Conservation (phyloP, 495 filamentous ascomycete species). For the Neurospora sp. region DNA sequence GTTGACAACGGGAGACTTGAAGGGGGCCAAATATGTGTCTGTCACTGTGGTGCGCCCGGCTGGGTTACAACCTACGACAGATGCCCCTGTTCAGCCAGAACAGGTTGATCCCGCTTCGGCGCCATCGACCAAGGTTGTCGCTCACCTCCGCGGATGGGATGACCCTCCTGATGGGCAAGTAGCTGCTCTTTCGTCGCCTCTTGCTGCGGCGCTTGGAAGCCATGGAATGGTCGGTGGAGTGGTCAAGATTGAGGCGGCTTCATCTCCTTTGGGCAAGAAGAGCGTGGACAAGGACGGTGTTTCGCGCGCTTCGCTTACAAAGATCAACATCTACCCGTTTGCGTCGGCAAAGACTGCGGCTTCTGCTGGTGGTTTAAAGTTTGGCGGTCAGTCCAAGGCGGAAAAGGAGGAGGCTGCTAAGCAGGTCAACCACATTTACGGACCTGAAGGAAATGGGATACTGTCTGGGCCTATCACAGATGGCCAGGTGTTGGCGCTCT, state of each 20-base stretch:
- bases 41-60: slow-evolving; percentile 74
- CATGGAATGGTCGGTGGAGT: slow-evolving; percentile 76
- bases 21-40: slow-evolving; percentile 59
- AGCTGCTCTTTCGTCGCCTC: slow-evolving; percentile 60
- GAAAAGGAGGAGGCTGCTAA: slow-evolving; percentile 59
- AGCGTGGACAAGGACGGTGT: slow-evolving; percentile 19
- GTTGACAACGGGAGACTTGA: slow-evolving; percentile 55
- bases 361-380: slow-evolving; percentile 63
- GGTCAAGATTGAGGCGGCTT: slow-evolving; percentile 63
- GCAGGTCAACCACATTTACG: slow-evolving; percentile 46
- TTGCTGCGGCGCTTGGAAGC: slow-evolving; percentile 62
- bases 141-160: slow-evolving; percentile 66
- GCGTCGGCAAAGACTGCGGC: slow-evolving; percentile 40
- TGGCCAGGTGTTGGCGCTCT: slow-evolving; percentile 59
- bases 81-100: slow-evolving; percentile 60
- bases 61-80: slow-evolving; percentile 61
- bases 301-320: slow-evolving; percentile 24
- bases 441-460: slow-evolving; percentile 46
- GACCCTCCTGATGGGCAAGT: slow-evolving; percentile 76
- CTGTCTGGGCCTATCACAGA: slow-evolving; percentile 85
- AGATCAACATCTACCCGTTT: slow-evolving; percentile 75
- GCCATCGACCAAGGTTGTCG: slow-evolving; percentile 61
- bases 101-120: slow-evolving; percentile 49
- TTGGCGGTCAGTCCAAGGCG: slow-evolving; percentile 75
- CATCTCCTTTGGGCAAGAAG: slow-evolving; percentile 23